Evolutionary conservation across 768 basidiomycete genomes (phyloP).

Genomic region (Serendipita sp.): DNA sequence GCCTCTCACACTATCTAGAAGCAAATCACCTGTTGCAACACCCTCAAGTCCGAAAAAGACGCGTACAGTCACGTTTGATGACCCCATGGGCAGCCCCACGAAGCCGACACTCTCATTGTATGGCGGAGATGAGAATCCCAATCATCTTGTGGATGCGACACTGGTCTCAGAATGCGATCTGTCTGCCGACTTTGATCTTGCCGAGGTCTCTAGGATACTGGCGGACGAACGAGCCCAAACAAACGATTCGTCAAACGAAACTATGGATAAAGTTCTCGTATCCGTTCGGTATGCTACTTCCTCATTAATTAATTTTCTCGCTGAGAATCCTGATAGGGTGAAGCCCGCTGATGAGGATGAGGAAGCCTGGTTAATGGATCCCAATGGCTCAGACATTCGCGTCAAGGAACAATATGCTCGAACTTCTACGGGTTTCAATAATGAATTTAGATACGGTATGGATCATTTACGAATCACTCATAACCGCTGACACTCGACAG

Average conservation of each 20-base stretch:
- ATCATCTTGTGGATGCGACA: constrained; percentile 1
- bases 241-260: background rate
- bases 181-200: background rate
- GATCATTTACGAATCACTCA: constrained; percentile 34
- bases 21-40: background rate
- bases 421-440: constrained; percentile 21
- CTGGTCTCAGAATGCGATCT: background rate
- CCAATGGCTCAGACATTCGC: constrained; percentile 37
- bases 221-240: background rate
- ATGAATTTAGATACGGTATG: constrained; percentile 14
- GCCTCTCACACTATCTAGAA: background rate
- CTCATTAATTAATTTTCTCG: background rate
- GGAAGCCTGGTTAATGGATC: constrained; percentile 20
- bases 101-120: background rate
- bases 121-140: background rate
- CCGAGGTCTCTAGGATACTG: background rate
- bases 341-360: constrained; percentile 34
- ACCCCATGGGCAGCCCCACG: background rate
- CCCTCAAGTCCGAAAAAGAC: background rate
- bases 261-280: constrained; percentile 63
- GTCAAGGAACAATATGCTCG: constrained; percentile 44
- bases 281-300: constrained; percentile 45
- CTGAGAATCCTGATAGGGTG: constrained; percentile 28
- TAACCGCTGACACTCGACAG: constrained; percentile 29
- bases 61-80: background rate